phyloP scores from a whole-genome alignment of 345 rosid genomes.

The Eucalyptus paniculata region DNA sequence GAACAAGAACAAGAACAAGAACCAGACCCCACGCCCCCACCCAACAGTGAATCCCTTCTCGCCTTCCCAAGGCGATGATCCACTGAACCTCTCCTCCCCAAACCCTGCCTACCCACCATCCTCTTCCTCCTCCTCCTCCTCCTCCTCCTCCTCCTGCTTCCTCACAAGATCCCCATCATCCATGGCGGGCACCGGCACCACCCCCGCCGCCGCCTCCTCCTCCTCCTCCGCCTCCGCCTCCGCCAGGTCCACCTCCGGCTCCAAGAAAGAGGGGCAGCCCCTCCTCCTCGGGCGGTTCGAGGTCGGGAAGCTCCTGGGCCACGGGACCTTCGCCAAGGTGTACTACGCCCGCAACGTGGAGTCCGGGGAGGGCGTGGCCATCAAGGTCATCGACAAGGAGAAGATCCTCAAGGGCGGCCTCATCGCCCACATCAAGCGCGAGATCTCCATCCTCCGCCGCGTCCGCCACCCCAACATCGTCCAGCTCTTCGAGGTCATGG shows the following conservation, averaged over 20 bases:
- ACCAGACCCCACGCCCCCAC: neutral
- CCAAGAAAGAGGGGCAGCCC: constrained; percentile 5
- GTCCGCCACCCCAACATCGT: constrained; percentile 83
- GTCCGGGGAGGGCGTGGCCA: constrained; percentile 43
- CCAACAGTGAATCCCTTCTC: neutral
- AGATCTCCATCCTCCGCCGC: constrained; percentile 81
- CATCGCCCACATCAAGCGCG: constrained; percentile 65
- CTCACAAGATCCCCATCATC: neutral
- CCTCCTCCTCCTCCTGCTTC: neutral
- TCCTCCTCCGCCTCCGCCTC: neutral
- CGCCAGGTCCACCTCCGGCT: neutral
- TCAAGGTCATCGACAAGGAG: constrained; percentile 77
- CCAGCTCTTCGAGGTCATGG: constrained; percentile 77
- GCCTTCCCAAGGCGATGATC: neutral
- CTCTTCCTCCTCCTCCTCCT: neutral
- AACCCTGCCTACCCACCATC: neutral
- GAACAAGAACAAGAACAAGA: neutral
- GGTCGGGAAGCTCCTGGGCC: constrained; percentile 69
- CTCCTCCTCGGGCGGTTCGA: constrained; percentile 63
- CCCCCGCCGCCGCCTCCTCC: neutral
- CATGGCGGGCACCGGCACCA: neutral
- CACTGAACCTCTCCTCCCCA: neutral
- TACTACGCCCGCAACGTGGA: constrained; percentile 55
- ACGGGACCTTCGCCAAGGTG: constrained; percentile 87
- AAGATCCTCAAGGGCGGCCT: constrained; percentile 51